Conservation (phyloP, 2,329 filamentous ascomycete genomes). For the Ophiocordyceps unilateralis region DNA sequence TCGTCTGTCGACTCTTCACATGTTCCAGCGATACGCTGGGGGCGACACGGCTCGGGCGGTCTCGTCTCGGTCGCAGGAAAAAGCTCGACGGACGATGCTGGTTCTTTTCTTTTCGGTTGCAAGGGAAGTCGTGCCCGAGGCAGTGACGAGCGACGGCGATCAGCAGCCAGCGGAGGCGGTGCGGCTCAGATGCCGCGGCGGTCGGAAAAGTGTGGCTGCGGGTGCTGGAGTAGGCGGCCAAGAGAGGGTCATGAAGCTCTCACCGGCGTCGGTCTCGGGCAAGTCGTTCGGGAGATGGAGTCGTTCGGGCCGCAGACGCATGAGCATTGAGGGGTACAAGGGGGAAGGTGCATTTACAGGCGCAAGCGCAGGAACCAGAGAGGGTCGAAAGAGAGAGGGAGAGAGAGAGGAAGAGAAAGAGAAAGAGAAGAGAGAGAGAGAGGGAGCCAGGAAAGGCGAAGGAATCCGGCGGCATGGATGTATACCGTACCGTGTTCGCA, state of each 20-base stretch:
- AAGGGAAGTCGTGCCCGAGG: neutral
- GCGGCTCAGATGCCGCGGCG: neutral
- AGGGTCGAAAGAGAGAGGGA: neutral
- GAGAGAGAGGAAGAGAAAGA: neutral
- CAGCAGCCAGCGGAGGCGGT: neutral
- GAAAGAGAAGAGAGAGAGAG: neutral
- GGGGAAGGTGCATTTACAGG: no score
- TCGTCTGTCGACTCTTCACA: conserved; percentile 2
- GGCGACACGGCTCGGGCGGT: neutral
- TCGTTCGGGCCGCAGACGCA: neutral
- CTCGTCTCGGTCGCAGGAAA: neutral
- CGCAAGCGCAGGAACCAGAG: neutral
- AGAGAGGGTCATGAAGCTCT: neutral
- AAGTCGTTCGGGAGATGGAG: neutral
- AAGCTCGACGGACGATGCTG: neutral
- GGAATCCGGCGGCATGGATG: neutral
- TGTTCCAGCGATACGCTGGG: neutral
- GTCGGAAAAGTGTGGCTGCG: neutral
- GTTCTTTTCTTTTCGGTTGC: neutral
- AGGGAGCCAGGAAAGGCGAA: neutral
- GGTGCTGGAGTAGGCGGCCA: neutral
- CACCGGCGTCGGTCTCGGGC: neutral
- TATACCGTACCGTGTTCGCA: neutral
- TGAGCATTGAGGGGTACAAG: neutral
- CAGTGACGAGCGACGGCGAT: neutral